Base-by-base conservation (phyloP, 2,329 filamentous ascomycete genomes). In the Cercospora janseana region DNA sequence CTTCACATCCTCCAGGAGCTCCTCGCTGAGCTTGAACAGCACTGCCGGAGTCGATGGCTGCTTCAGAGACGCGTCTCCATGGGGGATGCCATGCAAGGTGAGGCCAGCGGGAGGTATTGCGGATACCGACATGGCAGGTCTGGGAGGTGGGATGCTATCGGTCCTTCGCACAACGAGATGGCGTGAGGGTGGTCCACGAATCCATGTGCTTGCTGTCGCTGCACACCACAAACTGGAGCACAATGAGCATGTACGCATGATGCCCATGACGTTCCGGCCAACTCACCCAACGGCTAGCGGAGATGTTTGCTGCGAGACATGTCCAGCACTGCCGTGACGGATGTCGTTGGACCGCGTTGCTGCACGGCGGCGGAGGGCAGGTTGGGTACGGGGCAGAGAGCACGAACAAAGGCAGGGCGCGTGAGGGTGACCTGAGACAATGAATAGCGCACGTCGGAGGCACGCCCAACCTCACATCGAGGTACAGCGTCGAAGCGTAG, bases 1-100 rank as follows among this genome's bases (percentile, higher is more conserved):
- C 49, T 56, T 63, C 41, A 68, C 58, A 46, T 69, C 66, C 46
- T 65, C 56, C 40, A 69, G 56, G 20, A 67, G 52, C 26, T 58
- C 51, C 24, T 63, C 59, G 44, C 56, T 61, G 45, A 69, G 60
- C 52, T 57, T 62, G 53, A 66, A 58, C 51, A 65, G 38, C 12
- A 69, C 57, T 20, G 62, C 67, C 40, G 62, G 57, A 23, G 50
- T 57, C 6, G 51, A 28, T n/a, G 16, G 43, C 32, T 57, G 48
- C 48, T 61, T 60, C 13, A 43, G 13, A 20, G 46, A 40, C n/a
- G 54, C 49, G 38, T 49, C 44, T 29, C 43, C 46, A 41, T 49
- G 42, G 18, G 56, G 38, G 18, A 57, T 45, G 32, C 63, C 61
- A 52, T 60, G 60, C 49, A 68, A 59, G 46, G 55, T 58, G 38